Conservation (phyloP, 352 stramenopile species). For the Stramenopiles sp. region DNA sequence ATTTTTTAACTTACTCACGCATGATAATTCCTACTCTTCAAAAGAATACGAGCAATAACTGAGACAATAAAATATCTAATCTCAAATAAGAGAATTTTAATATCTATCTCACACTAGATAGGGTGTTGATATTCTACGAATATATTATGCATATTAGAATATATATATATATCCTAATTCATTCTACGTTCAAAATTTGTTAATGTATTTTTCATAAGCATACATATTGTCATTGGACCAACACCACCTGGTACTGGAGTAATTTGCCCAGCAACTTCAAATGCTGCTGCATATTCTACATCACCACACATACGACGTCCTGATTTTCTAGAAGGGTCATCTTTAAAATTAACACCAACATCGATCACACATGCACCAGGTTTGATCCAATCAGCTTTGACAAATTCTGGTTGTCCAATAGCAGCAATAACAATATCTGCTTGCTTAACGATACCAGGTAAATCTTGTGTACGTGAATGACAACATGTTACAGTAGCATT, state of each 20-base stretch:
- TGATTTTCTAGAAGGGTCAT: slow-evolving; percentile 23
- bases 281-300: slow-evolving; percentile 60
- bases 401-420: slow-evolving; percentile 76
- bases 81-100: too few relatives aligned
- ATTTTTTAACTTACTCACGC: too few relatives aligned
- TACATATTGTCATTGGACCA: slow-evolving; percentile 94
- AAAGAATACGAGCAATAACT: too few relatives aligned
- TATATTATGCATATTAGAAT: too few relatives aligned
- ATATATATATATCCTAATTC: too few relatives aligned
- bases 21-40: too few relatives aligned
- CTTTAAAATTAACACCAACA: slow-evolving; percentile 95
- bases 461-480: slow-evolving; percentile 76
- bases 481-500: slow-evolving; percentile 93
- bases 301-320: slow-evolving; percentile 40
- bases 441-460: slow-evolving; percentile 49
- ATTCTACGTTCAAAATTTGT: slow-evolving; percentile 12
- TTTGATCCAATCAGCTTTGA: slow-evolving; percentile 88
- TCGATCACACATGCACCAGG: slow-evolving; percentile 87
- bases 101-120: too few relatives aligned
- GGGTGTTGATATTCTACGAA: too few relatives aligned
- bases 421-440: slow-evolving; percentile 92
- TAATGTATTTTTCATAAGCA: slow-evolving; percentile 60
- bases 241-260: slow-evolving; percentile 94
- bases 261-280: slow-evolving; percentile 56
- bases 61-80: too few relatives aligned